Conservation (phyloP, 2,329 filamentous ascomycete genomes). For the Didymella arachidicola region DNA sequence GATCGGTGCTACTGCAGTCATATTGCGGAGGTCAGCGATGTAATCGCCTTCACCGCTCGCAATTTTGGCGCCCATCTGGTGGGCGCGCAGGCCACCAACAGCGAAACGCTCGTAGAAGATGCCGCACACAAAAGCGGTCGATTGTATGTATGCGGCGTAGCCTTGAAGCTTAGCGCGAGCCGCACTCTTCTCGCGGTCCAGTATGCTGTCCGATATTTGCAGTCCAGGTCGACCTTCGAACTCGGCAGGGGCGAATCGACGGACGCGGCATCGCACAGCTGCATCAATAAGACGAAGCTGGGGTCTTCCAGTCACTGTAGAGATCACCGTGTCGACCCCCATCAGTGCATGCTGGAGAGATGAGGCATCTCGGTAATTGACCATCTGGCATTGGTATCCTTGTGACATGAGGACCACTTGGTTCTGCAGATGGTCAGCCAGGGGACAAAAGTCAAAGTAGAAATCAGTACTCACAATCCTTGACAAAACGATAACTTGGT, state of each 20-base stretch:
- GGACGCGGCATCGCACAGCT: slow-evolving; percentile 69
- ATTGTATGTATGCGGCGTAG: slow-evolving; percentile 67
- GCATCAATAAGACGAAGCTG: slow-evolving; percentile 78
- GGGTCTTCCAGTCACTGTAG: slow-evolving; percentile 70
- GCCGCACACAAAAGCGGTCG: slow-evolving; percentile 76
- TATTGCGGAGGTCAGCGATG: slow-evolving; percentile 67
- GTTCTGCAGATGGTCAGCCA: slow-evolving; percentile 48
- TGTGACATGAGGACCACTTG: slow-evolving; percentile 63
- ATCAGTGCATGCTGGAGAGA: slow-evolving; percentile 71
- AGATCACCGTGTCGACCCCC: slow-evolving; percentile 77
- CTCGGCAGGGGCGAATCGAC: slow-evolving; percentile 76
- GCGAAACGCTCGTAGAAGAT: slow-evolving; percentile 79
- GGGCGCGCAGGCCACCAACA: slow-evolving; percentile 68
- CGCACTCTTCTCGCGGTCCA: slow-evolving; percentile 67
- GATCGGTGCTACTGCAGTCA: slow-evolving; percentile 67
- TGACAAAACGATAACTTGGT: slow-evolving; percentile 75
- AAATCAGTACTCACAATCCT: slow-evolving; percentile 60
- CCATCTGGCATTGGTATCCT: slow-evolving; percentile 71
- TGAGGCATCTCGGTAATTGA: slow-evolving; percentile 69
- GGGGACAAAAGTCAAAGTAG: too few relatives aligned
- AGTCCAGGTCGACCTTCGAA: slow-evolving; percentile 71
- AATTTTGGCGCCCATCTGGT: slow-evolving; percentile 66
- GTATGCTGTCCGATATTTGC: slow-evolving; percentile 63
- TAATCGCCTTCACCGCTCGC: slow-evolving; percentile 68
- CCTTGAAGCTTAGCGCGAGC: slow-evolving; percentile 65